A percentile compares a stretch with the other conserved stretches of the same genome.
Conservation (phyloP, 2,329 filamentous ascomycete genomes). For the Aspergillus luchuensis region DNA sequence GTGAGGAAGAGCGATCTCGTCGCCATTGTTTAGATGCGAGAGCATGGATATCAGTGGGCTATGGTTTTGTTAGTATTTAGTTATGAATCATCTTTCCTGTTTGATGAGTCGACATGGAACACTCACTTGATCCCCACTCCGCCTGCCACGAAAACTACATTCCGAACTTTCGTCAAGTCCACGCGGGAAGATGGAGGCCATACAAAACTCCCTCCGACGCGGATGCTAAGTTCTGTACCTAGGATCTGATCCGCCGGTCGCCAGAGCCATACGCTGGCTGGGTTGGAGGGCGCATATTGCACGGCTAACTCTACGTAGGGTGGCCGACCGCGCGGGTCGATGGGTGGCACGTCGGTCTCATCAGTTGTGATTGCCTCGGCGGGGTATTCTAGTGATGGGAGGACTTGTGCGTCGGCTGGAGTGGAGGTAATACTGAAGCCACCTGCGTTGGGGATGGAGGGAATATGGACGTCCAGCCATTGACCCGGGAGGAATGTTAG, state of each 20-base stretch:
- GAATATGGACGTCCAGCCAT: constrained; percentile 83
- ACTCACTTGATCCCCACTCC: constrained; percentile 76
- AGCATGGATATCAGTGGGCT: constrained; percentile 75
- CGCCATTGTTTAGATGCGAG: constrained; percentile 53
- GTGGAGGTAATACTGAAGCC: constrained; percentile 87
- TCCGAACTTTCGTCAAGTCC: constrained; percentile 51
- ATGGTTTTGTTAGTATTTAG: not conserved
- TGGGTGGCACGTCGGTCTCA: constrained; percentile 21
- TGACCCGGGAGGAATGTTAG: constrained; percentile 76
- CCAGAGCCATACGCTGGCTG: constrained; percentile 78
- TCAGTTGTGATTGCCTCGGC: constrained; percentile 22
- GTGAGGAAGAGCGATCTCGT: constrained; percentile 39
- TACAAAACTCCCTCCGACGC: constrained; percentile 78
- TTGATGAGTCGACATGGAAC: no score
- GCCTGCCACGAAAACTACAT: constrained; percentile 74
- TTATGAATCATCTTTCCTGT: not conserved
- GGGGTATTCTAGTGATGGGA: constrained; percentile 28
- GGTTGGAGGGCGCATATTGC: constrained; percentile 70
- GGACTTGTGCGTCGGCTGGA: constrained; percentile 56
- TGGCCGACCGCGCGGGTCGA: constrained; percentile 29
- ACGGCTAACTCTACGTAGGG: constrained; percentile 76
- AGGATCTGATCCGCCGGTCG: constrained; percentile 57
- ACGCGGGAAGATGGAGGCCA: constrained; percentile 63
- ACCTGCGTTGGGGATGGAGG: constrained; percentile 68
- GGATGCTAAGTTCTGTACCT: constrained; percentile 61